A percentile compares a stretch with the other conserved stretches of the same genome.
Evolutionary conservation across 1,284 basidiomycete genomes (phyloP).

Genomic region (Spongispora temasekensis): DNA sequence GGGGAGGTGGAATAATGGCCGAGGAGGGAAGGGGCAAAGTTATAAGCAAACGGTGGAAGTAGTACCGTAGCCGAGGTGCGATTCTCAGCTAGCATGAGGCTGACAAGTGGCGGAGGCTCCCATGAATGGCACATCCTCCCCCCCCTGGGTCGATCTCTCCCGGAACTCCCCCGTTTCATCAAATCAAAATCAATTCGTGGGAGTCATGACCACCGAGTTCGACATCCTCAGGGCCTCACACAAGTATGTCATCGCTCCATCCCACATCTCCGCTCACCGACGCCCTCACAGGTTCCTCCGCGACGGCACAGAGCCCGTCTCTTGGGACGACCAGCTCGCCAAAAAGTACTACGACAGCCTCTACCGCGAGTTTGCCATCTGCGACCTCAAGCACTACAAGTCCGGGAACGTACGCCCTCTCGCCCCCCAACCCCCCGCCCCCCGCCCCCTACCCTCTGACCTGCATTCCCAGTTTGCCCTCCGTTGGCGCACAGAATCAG

Average conservation of each 20-base stretch:
- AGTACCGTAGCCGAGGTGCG: no score
- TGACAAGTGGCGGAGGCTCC: no score
- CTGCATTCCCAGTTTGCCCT: slow-evolving; percentile 76
- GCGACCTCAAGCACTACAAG: slow-evolving; percentile 94
- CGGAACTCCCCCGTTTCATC: background rate
- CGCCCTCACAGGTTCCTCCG: slow-evolving; percentile 71
- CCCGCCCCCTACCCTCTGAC: background rate
- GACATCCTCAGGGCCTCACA: slow-evolving; percentile 67
- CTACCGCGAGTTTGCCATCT: slow-evolving; percentile 89
- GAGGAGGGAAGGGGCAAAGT: no score
- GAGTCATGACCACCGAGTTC: slow-evolving; percentile 64
- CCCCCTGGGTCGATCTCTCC: background rate
- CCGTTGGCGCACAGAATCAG: slow-evolving; percentile 88
- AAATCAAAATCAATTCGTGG: background rate
- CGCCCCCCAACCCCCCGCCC: background rate
- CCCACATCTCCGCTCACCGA: background rate
- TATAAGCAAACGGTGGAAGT: no score
- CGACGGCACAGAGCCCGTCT: slow-evolving; percentile 51
- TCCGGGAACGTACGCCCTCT: slow-evolving; percentile 67
- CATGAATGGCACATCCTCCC: no score
- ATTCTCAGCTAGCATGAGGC: no score
- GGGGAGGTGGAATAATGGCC: background rate
- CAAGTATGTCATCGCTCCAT: slow-evolving; percentile 45
- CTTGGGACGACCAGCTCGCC: slow-evolving; percentile 82
- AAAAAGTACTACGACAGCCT: slow-evolving; percentile 84